phyloP scores from a whole-genome alignment of 345 rosid species.

The Brassica cretica region DNA sequence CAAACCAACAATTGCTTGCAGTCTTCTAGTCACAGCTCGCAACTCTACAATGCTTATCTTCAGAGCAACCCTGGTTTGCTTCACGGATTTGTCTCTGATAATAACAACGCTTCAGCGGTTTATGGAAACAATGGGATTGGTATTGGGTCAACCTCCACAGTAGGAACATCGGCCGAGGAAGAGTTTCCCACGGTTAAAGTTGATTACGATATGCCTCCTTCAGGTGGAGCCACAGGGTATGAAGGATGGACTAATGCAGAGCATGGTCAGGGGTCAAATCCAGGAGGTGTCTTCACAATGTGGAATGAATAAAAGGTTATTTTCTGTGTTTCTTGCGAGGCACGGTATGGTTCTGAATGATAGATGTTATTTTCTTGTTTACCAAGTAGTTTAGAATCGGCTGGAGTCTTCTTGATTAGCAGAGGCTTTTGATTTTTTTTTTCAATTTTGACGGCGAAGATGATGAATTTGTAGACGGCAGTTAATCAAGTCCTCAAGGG shows the following conservation, averaged over 20 bases:
- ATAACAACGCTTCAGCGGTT: conserved; percentile 55
- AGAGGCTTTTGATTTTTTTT: conserved; percentile 24
- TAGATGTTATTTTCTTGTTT: conserved; percentile 6
- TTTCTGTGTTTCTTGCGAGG: conserved; percentile 14
- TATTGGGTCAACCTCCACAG: conserved; percentile 51
- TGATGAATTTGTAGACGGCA: conserved; percentile 32
- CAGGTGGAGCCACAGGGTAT: conserved; percentile 46
- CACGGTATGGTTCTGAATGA: conserved; percentile 24
- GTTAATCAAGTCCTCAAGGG: conserved; percentile 32
- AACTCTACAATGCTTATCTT: conserved; percentile 64
- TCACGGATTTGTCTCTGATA: conserved; percentile 60
- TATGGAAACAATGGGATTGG: conserved; percentile 63
- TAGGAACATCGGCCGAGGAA: conserved; percentile 52
- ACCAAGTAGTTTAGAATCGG: conserved; percentile 16
- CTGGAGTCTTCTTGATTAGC: conserved; percentile 27
- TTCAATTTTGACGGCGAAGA: conserved; percentile 26
- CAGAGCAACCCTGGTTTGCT: conserved; percentile 69
- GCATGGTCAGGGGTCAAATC: conserved; percentile 70
- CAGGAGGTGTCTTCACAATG: conserved; percentile 77
- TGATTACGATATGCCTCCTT: conserved; percentile 75
- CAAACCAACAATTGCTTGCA: conserved; percentile 47
- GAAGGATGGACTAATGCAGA: conserved; percentile 75
- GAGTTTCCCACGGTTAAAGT: conserved; percentile 72
- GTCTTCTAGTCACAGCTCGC: conserved; percentile 50
- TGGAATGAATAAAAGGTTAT: conserved; percentile 64